phyloP scores from a whole-genome alignment of 2,329 filamentous ascomycete species.

The Aureobasidium sp. region DNA sequence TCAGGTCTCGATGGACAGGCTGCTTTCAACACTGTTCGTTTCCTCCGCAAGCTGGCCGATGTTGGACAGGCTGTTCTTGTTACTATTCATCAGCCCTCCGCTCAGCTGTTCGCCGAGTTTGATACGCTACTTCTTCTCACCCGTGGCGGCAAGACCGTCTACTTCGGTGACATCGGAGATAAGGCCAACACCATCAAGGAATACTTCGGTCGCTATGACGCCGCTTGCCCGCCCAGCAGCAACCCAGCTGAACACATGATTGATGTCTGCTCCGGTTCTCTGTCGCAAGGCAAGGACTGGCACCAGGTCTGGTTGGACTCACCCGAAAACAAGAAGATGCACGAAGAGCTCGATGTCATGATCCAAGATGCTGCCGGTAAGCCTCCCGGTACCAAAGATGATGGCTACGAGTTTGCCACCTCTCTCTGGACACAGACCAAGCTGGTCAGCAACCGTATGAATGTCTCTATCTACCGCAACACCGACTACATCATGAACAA shows the following conservation, averaged over 20 bases:
- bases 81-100: slow-evolving; percentile 64
- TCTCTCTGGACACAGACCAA: slow-evolving; percentile 34
- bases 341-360: slow-evolving; percentile 35
- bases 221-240: slow-evolving; percentile 41
- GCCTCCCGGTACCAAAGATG: slow-evolving; percentile 30
- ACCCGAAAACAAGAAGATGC: slow-evolving; percentile 26
- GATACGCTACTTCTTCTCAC: slow-evolving; percentile 57
- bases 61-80: slow-evolving; percentile 60
- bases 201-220: slow-evolving; percentile 48
- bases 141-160: slow-evolving; percentile 57
- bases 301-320: slow-evolving; percentile 38
- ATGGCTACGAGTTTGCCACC: slow-evolving; percentile 39
- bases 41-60: slow-evolving; percentile 57
- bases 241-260: slow-evolving; percentile 50
- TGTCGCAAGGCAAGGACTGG: slow-evolving; percentile 39
- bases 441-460: slow-evolving; percentile 41
- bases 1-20: slow-evolving; percentile 56
- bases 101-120: slow-evolving; percentile 58
- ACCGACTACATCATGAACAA: slow-evolving; percentile 60
- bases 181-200: slow-evolving; percentile 34
- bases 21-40: slow-evolving; percentile 57
- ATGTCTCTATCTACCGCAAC: slow-evolving; percentile 57
- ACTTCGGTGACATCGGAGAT: slow-evolving; percentile 52
- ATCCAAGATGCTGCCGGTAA: slow-evolving; percentile 29
- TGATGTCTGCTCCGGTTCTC: slow-evolving; percentile 37